Evolutionary conservation across 192 early-diverging fungal species (phyloP).

Genomic region (Lobosporangium transversale): DNA sequence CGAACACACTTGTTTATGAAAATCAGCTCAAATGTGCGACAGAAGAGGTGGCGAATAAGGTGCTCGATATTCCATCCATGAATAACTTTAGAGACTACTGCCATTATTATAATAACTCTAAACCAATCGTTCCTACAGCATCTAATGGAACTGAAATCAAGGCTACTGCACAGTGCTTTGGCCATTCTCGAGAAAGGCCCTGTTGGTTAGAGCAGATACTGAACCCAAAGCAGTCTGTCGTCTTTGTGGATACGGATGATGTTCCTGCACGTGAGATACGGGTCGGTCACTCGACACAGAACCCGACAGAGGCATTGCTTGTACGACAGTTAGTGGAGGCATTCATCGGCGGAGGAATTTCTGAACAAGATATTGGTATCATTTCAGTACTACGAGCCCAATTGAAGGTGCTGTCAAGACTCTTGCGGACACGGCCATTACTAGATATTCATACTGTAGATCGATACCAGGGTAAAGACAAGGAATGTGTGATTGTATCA

Average conservation of each 20-base stretch:
- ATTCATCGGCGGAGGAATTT: slow-evolving; percentile 72
- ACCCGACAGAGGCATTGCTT: slow-evolving; percentile 74
- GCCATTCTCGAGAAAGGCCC: slow-evolving; percentile 1
- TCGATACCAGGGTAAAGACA: slow-evolving; percentile 94
- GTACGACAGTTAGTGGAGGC: slow-evolving; percentile 62
- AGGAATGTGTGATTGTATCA: slow-evolving; percentile 90
- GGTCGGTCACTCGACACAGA: slow-evolving; percentile 67
- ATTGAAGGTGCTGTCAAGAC: slow-evolving; percentile 62
- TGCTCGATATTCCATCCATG: slow-evolving; percentile 56
- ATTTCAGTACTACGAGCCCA: slow-evolving; percentile 89
- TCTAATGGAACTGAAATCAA: not conserved
- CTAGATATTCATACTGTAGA: slow-evolving; percentile 92
- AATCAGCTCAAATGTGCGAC: slow-evolving; percentile 81
- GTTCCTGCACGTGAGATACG: slow-evolving; percentile 71
- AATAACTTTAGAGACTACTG: slow-evolving; percentile 25
- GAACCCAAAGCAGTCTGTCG: slow-evolving; percentile 71
- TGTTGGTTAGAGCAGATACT: slow-evolving; percentile 77
- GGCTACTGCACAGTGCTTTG: not conserved
- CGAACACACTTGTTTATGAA: slow-evolving; percentile 87
- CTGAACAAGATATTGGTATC: slow-evolving; percentile 74
- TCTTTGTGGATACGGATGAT: slow-evolving; percentile 86
- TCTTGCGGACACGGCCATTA: slow-evolving; percentile 38
- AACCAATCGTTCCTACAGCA: too few relatives aligned
- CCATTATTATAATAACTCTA: too few relatives aligned
- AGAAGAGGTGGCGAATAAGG: slow-evolving; percentile 66